These are phyloP conservation scores for Suaeda aralocaspica DNA, from an alignment of 148 eudicot genomes.

Conservation along the genomic window DNA sequence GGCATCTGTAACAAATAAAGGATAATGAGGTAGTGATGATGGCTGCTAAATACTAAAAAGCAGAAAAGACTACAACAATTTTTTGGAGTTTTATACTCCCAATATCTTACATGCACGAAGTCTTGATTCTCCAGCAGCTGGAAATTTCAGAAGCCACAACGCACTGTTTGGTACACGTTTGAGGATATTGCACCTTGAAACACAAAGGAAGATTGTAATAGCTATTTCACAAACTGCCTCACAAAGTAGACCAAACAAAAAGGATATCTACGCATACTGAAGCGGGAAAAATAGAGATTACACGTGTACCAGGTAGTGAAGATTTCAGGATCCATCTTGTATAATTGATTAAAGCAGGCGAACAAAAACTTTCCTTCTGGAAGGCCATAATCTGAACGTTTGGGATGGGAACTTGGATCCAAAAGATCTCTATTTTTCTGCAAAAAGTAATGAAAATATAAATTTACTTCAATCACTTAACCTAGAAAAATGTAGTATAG, in stretches of 20 bases:
- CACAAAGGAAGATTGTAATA: background rate
- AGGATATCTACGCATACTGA: background rate
- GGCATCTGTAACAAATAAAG: constrained; percentile 52
- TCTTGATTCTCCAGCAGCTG: constrained; percentile 90
- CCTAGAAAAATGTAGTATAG: background rate
- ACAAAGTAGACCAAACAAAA: background rate
- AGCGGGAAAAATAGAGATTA: constrained; percentile 1
- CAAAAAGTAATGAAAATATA: background rate
- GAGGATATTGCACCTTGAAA: constrained; percentile 85
- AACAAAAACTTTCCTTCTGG: constrained; percentile 91
- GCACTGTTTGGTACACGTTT: constrained; percentile 94
- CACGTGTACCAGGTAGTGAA: constrained; percentile 60
- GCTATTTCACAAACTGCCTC: constrained; percentile 6
- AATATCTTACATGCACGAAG: constrained; percentile 67
- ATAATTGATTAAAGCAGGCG: constrained; percentile 92
- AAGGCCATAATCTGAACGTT: constrained; percentile 86
- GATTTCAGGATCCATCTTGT: constrained; percentile 96
- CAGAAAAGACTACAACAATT: background rate
- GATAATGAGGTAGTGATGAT: background rate
- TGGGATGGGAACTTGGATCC: constrained; percentile 59
- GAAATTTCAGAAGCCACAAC: constrained; percentile 91
- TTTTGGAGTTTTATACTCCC: background rate
- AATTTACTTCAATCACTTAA: background rate
- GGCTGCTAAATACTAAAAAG: background rate
- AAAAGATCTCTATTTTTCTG: constrained; percentile 86